Percentiles rank a stretch among this genome's conserved stretches.
Conservation (phyloP, 257 asterid genomes). For the Ocimum tenuiflorum region DNA sequence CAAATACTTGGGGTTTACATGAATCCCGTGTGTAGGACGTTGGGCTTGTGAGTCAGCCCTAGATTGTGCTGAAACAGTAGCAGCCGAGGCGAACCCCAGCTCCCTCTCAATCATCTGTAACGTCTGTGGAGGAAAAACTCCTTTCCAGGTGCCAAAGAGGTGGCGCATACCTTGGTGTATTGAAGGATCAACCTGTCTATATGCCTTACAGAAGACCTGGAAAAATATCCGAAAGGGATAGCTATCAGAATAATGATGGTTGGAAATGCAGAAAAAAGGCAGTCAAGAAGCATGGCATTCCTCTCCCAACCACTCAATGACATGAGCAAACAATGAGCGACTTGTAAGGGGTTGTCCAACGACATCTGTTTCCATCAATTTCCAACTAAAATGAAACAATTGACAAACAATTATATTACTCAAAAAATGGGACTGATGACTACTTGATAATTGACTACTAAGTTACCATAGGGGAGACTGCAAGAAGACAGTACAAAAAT, state of each 20-base stretch:
- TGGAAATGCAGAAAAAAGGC: not conserved
- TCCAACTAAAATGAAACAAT: not conserved
- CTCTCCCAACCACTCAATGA: not conserved
- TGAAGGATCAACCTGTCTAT: slow-evolving; percentile 75
- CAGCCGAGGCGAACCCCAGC: slow-evolving; percentile 60
- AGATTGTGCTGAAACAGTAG: slow-evolving; percentile 53
- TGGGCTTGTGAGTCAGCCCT: slow-evolving; percentile 60
- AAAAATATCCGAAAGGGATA: slow-evolving; percentile 20
- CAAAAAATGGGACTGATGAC: not conserved
- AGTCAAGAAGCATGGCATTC: not conserved
- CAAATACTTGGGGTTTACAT: slow-evolving; percentile 81
- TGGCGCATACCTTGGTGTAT: slow-evolving; percentile 81
- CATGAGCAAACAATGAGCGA: not conserved
- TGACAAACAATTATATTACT: not conserved
- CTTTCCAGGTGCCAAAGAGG: slow-evolving; percentile 95
- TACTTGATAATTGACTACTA: not conserved
- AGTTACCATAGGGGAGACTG: not conserved
- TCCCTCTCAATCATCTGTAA: slow-evolving; percentile 77
- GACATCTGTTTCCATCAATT: slow-evolving; percentile 5
- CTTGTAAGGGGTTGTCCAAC: not conserved
- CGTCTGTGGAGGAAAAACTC: slow-evolving; percentile 68
- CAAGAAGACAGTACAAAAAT: slow-evolving; percentile 11
- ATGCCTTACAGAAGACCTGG: slow-evolving; percentile 84
- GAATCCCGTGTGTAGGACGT: slow-evolving; percentile 76
- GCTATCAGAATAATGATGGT: not conserved